Evolutionary conservation across 78 protist species (phyloP).

Genomic region (Mantamonas sphyraenae): DNA sequence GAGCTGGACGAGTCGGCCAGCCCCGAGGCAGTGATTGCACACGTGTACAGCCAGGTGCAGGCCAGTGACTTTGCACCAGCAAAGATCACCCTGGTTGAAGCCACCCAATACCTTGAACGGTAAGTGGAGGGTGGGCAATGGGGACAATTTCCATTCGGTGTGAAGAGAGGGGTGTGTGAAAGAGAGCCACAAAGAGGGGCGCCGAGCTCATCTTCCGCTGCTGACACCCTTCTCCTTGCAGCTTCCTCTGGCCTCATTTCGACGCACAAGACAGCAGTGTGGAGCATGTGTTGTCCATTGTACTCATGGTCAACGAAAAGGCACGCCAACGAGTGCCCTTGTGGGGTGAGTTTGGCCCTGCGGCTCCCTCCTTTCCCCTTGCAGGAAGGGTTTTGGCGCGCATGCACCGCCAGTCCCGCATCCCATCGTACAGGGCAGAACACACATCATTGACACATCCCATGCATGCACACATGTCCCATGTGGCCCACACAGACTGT

Average conservation of each 20-base stretch:
- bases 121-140: too few species aligned
- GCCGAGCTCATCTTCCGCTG: too few species aligned
- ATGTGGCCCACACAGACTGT: background rate
- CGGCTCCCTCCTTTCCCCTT: background rate
- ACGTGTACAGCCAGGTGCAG: too few species aligned
- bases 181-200: too few species aligned
- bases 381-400: background rate
- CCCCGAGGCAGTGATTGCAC: too few species aligned
- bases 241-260: constrained; percentile 73
- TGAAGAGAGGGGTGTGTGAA: too few species aligned
- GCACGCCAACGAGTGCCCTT: constrained; percentile 40
- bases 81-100: too few species aligned
- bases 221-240: too few species aligned
- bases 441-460: background rate
- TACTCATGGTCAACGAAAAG: constrained; percentile 74
- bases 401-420: background rate
- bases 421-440: background rate
- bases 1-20: too few species aligned
- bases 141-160: too few species aligned
- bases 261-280: constrained; percentile 1
- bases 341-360: constrained; percentile 8
- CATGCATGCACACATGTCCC: background rate
- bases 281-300: constrained; percentile 48
- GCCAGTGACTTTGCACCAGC: too few species aligned
- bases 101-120: too few species aligned